Evolutionary conservation across 1,284 basidiomycete species (phyloP), one percentile per base, ranked within the genome.

Genomic region (Bondarzewia mesenterica): DNA sequence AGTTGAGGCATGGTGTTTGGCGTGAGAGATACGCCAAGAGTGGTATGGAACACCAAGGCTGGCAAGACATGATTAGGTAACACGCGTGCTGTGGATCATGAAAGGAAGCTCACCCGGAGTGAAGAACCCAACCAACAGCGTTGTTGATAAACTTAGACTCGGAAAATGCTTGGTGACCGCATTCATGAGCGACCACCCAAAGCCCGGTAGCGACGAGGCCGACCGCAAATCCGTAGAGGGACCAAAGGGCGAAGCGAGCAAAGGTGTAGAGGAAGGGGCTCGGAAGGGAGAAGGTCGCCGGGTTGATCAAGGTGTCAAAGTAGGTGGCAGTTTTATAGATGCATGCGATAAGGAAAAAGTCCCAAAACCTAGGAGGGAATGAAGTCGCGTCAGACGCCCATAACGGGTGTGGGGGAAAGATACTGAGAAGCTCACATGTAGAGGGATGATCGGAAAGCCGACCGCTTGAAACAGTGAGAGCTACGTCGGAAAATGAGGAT

Each of bases 161-260:
- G n/a, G 93, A 96, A 75, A 92, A 99, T 0, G 90, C 89, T 68
- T 97, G 95, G 69, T 99, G 96, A 42, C 96, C 95, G 60, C 89
- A 91, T 65, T 93, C 85, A 58, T 91, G 89, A 38, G 85, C 94
- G 54, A 96, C 74, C 56, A 97, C 87, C 94, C 94, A 97, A 46
- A 97, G 70, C 58, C 95, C 96, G 26, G 94, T 99, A 23, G 80
- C 86, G 53, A 93, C 89, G 42, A 96, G 78, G 49, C 94, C 94
- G n/a, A 83, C 71, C 56, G 76, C 74, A 68, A 96, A 84, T 49
- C 80, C 75, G 70, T 98, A 98, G 40, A 85, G 54, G 14, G 83
- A 72, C 93, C 93, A 98, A 32, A 92, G 62, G 1, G 80, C 72
- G 60, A 89, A 73, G 32, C 80, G 75, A 27, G 80, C 79, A 22